Evolutionary conservation across 2,329 filamentous ascomycete species (phyloP), one percentile per base, ranked within the genome.

Genomic region (Neophaeococcomyces mojaviensis): DNA sequence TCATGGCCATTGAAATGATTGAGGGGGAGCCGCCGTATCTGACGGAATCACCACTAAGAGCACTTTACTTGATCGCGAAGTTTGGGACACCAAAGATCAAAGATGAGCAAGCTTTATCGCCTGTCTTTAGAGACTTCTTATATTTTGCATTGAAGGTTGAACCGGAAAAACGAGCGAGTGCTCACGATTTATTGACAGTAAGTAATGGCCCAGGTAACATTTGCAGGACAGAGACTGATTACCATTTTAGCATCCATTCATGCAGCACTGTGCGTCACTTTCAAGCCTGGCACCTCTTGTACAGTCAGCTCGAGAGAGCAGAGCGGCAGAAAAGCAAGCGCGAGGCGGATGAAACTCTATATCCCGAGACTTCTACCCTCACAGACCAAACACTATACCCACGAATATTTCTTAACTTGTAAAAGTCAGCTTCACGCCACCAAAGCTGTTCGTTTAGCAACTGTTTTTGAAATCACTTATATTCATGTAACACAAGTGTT

Each of bases 1-100:
- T 98, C 69, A 97, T 98, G 92, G 88, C 92, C 6, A 97, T 98
- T 60, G 92, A 98, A 68, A 98, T 98, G 92, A 95, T 98, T 55
- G 92, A 97, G 69, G 92, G 90, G 63, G 92, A 97, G 65, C 92
- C 92, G 10, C 92, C 92, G 19, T 98, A 97, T 63, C 74, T 98
- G 49, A 97, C 89, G 32, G 92, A 98, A 65, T 94, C 88, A 31
- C 92, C 92, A 4, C 75, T 98, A 19, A 82, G 90, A 50, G 92
- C 92, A 1, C 75, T 98, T 31, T 98, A 92, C 76, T 70, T 98
- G 58, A 98, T 98, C 64, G 92, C 92, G 44, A 97, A 92, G 28
- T 95, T 95, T 61, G 92, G 92, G 39, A 97, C 92, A 13, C 92
- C 92, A 2, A 76, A 83, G 44, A 94, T 98, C 68, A 97, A 97